phyloP scores from a whole-genome alignment of 257 asterid species.

The Schizonepeta tenuifolia region DNA sequence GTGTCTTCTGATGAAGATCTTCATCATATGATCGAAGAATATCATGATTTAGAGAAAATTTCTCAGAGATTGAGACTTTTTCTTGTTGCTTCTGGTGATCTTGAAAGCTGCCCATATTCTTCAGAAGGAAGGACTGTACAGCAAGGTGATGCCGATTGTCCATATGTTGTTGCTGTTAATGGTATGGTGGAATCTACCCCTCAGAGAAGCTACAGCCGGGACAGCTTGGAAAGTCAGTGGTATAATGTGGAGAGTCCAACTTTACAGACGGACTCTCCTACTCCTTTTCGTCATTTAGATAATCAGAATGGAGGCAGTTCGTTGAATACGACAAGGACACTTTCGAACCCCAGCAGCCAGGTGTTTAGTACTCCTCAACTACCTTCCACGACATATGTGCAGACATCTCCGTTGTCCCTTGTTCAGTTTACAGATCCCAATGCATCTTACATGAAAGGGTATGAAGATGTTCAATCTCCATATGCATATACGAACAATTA shows the following conservation, averaged over 20 bases:
- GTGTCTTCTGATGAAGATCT: constrained; percentile 92
- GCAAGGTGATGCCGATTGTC: constrained; percentile 56
- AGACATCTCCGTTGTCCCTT: constrained; percentile 48
- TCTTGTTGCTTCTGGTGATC: constrained; percentile 63
- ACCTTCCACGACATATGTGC: constrained; percentile 40
- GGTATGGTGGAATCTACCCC: constrained; percentile 57
- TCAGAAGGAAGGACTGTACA: constrained; percentile 48
- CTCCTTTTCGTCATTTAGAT: constrained; percentile 45
- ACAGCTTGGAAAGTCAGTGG: constrained; percentile 55
- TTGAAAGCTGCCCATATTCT: constrained; percentile 57
- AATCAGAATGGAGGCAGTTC: constrained; percentile 43
- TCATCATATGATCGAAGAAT: constrained; percentile 89
- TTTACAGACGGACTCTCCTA: constrained; percentile 48
- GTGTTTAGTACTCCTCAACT: constrained; percentile 36
- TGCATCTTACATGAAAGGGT: constrained; percentile 36
- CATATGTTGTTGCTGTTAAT: constrained; percentile 74
- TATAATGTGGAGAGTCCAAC: constrained; percentile 47
- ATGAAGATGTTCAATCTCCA: constrained; percentile 37
- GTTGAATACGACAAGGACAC: constrained; percentile 34
- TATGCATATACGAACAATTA: constrained; percentile 35
- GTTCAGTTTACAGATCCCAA: constrained; percentile 42
- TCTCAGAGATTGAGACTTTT: constrained; percentile 77
- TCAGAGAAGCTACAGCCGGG: constrained; percentile 70
- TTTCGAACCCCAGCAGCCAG: constrained; percentile 38
- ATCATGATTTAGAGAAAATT: constrained; percentile 64